These are phyloP conservation scores for Gyromitra esculenta DNA, from an alignment of 2,329 filamentous ascomycete species.

Conservation along the genomic window DNA sequence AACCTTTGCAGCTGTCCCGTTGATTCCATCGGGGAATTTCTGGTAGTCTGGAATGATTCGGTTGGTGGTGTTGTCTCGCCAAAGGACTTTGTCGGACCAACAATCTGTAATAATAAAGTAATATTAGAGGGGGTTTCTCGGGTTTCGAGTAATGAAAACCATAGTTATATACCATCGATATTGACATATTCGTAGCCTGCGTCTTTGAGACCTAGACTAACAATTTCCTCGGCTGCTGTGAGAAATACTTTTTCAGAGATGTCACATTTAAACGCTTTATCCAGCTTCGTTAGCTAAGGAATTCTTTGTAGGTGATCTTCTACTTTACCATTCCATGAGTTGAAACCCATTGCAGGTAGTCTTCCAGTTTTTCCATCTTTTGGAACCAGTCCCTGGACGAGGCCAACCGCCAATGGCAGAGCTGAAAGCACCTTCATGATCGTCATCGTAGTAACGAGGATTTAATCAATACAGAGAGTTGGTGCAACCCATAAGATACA, in stretches of 20 bases:
- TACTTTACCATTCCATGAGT: conserved; percentile 66
- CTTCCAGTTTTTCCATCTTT: conserved; percentile 50
- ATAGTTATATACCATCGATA: conserved; percentile 62
- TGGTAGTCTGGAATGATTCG: conserved; percentile 63
- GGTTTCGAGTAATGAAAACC: conserved; percentile 63
- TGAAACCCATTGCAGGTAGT: conserved; percentile 64
- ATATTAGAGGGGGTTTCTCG: conserved; percentile 53
- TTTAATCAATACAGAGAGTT: background rate
- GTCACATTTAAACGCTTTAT: conserved; percentile 66
- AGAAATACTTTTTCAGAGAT: conserved; percentile 66
- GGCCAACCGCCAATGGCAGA: conserved; percentile 26
- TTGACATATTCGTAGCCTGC: conserved; percentile 69
- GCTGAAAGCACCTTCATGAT: conserved; percentile 18
- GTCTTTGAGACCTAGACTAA: conserved; percentile 66
- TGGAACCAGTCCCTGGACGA: conserved; percentile 33
- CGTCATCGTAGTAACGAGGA: background rate
- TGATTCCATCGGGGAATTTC: conserved; percentile 70
- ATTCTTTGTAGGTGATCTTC: conserved; percentile 62
- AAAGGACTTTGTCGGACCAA: conserved; percentile 66
- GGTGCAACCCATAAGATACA: background rate
- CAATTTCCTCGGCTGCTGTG: conserved; percentile 63
- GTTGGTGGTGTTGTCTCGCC: conserved; percentile 61
- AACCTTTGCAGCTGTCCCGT: conserved; percentile 65
- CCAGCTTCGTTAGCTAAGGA: conserved; percentile 46
- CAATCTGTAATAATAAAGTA: conserved; percentile 67